phyloP scores from a whole-genome alignment of 169 alveolate genomes.

The Eimeria sp. region DNA sequence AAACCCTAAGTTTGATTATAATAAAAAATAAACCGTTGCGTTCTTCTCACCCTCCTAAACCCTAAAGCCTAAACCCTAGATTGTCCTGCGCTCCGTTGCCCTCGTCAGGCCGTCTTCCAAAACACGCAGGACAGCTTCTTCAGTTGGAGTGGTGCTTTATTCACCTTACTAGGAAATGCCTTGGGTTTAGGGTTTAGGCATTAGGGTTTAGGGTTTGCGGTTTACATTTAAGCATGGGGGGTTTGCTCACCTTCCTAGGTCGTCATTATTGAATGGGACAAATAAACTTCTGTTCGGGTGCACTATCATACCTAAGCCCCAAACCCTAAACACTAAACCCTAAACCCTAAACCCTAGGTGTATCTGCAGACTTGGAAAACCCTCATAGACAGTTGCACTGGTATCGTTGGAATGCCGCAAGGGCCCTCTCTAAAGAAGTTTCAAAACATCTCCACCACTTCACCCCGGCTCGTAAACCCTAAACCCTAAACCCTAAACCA shows the following conservation, averaged over 20 bases:
- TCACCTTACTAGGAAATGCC: background rate
- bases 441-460: background rate
- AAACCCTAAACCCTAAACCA: constrained; percentile 36
- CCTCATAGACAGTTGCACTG: constrained; percentile 19
- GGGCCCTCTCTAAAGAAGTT: constrained; percentile 1
- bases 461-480: constrained; percentile 22
- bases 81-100: background rate
- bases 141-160: constrained; percentile 19
- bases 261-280: background rate
- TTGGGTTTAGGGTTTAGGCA: background rate
- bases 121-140: constrained; percentile 6
- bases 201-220: background rate
- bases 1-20: background rate
- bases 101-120: constrained; percentile 37
- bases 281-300: background rate
- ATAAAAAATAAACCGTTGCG: background rate
- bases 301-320: background rate
- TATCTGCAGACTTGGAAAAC: background rate
- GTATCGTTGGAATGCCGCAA: background rate
- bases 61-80: constrained; percentile 52
- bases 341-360: constrained; percentile 9
- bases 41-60: constrained; percentile 15
- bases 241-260: background rate
- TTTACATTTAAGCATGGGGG: background rate
- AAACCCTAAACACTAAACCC: constrained; percentile 45